Evolutionary conservation across 2,329 filamentous ascomycete genomes (phyloP).

Genomic region (Trichophyton simii): DNA sequence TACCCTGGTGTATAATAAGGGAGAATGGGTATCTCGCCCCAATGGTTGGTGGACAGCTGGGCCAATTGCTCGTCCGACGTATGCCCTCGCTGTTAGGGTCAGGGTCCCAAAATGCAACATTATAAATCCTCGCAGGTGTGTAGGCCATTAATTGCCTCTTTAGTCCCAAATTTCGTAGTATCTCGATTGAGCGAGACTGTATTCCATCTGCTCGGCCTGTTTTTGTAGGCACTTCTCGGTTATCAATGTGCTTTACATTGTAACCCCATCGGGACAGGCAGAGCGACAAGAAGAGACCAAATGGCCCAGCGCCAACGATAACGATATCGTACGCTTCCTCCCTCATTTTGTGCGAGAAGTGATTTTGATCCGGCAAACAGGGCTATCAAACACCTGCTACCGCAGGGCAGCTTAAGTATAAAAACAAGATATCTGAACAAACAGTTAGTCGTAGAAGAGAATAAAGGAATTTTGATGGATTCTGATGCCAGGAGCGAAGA

Average conservation of each 20-base stretch:
- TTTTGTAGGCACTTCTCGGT: slow-evolving; percentile 28
- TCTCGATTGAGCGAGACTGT: slow-evolving; percentile 33
- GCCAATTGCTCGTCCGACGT: slow-evolving; percentile 56
- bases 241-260: slow-evolving; percentile 69
- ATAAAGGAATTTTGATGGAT: not conserved
- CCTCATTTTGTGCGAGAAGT: not conserved
- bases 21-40: slow-evolving; percentile 56
- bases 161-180: slow-evolving; percentile 32
- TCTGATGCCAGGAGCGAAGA: no score
- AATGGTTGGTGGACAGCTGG: slow-evolving; percentile 74
- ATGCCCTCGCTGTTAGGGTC: slow-evolving; percentile 41
- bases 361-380: no score
- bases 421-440: not conserved
- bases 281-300: slow-evolving; percentile 75
- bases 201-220: slow-evolving; percentile 35
- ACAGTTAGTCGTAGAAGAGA: not conserved
- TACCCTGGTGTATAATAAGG: slow-evolving; percentile 57
- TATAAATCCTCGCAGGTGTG: slow-evolving; percentile 68
- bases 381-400: not conserved
- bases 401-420: not conserved
- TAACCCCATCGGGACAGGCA: slow-evolving; percentile 88
- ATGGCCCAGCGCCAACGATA: slow-evolving; percentile 79
- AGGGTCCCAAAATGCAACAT: slow-evolving; percentile 56
- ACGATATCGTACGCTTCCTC: slow-evolving; percentile 54
- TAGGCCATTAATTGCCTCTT: slow-evolving; percentile 31